These are phyloP conservation scores for Yarrowia bubula DNA, from an alignment of 805 yeast species.

Conservation along the genomic window DNA sequence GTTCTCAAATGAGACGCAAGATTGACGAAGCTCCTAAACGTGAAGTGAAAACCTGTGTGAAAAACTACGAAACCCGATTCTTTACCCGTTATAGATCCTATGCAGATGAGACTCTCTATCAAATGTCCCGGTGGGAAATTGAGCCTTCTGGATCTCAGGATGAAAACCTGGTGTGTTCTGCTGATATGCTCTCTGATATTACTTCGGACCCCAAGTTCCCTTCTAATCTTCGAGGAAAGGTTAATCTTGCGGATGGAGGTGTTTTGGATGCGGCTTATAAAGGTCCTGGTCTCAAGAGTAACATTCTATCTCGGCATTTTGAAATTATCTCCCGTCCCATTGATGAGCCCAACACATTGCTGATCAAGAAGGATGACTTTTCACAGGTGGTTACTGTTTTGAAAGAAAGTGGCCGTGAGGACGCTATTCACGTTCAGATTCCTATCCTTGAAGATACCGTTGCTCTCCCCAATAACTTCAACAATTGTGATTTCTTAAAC, in stretches of 20 bases:
- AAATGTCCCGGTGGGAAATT: not conserved
- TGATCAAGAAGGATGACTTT: not conserved
- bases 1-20: constrained; percentile 1
- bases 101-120: not conserved
- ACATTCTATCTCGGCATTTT: not conserved
- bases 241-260: constrained; percentile 59
- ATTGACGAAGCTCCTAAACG: constrained; percentile 2
- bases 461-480: not conserved
- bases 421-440: not conserved
- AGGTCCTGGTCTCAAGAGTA: not conserved
- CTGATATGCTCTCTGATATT: constrained; percentile 66
- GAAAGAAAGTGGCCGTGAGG: not conserved
- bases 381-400: not conserved
- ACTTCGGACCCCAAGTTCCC: constrained; percentile 63
- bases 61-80: not conserved
- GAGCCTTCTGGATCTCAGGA: not conserved
- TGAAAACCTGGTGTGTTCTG: constrained; percentile 54
- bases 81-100: not conserved
- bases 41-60: not conserved
- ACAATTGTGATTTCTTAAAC: constrained; percentile 9
- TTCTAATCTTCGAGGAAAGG: constrained; percentile 42
- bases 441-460: not conserved
- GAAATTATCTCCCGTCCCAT: not conserved
- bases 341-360: not conserved
- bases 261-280: not conserved